These are phyloP conservation scores for Dryadomyces sulphureus DNA, from an alignment of 2,329 filamentous ascomycete genomes.

Conservation along the genomic window DNA sequence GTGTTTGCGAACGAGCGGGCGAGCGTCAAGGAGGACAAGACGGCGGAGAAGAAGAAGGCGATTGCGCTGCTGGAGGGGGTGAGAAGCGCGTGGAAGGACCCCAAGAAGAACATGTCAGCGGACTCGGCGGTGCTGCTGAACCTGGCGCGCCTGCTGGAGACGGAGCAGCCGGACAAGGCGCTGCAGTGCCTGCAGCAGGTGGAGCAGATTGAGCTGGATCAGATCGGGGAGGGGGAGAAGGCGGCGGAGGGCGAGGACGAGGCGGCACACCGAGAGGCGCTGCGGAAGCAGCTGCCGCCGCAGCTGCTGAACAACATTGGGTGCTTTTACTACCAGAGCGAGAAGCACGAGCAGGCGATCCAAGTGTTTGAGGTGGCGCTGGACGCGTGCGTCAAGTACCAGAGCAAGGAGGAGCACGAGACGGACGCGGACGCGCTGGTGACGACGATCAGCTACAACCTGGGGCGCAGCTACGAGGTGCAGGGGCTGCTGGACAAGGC, in stretches of 20 bases:
- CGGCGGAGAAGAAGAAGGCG: conserved; percentile 71
- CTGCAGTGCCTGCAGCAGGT: conserved; percentile 85
- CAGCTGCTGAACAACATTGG: conserved; percentile 95
- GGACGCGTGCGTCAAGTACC: conserved; percentile 70
- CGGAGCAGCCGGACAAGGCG: conserved; percentile 73
- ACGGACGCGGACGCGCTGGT: conserved; percentile 83
- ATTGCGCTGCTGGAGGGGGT: conserved; percentile 73
- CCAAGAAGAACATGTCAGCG: conserved; percentile 66
- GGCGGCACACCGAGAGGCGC: conserved; percentile 38
- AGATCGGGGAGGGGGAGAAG: conserved; percentile 55
- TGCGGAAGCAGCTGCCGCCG: conserved; percentile 70
- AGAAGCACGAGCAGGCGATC: conserved; percentile 65
- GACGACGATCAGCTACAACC: conserved; percentile 92
- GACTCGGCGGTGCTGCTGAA: conserved; percentile 86
- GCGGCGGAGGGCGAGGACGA: conserved; percentile 47
- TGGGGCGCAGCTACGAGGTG: conserved; percentile 84
- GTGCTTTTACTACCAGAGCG: conserved; percentile 82
- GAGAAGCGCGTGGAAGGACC: conserved; percentile 78
- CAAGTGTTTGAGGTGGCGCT: conserved; percentile 88
- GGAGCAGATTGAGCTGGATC: conserved; percentile 75
- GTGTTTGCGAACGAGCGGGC: conserved; percentile 62
- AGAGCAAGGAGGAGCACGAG: conserved; percentile 50
- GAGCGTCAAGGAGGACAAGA: conserved; percentile 67
- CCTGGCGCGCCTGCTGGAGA: conserved; percentile 80
- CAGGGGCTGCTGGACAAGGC: conserved; percentile 70